Evolutionary conservation across 78 protist genomes (phyloP).

Genomic region (Guillardia theta): DNA sequence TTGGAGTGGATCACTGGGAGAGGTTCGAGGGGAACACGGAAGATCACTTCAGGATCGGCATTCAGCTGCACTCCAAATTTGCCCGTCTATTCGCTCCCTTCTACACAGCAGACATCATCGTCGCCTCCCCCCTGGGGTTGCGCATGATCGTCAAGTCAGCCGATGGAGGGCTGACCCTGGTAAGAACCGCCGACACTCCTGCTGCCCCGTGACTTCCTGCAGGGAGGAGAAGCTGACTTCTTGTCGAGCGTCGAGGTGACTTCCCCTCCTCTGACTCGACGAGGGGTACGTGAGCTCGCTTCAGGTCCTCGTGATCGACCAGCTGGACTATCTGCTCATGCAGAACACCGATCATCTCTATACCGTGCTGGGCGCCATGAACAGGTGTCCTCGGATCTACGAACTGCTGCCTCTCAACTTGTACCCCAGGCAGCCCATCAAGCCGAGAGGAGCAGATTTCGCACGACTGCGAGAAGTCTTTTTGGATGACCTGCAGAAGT

Average conservation of each 20-base stretch:
- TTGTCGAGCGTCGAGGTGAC: not conserved
- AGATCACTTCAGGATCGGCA: not conserved
- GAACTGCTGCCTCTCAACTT: too few relatives aligned
- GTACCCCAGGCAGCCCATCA: too few relatives aligned
- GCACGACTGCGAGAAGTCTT: not conserved
- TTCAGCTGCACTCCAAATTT: not conserved
- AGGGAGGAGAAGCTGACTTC: not conserved
- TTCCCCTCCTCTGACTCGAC: too few relatives aligned
- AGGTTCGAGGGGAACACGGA: not conserved
- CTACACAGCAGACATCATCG: not conserved
- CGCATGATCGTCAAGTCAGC: not conserved
- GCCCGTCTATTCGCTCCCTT: not conserved
- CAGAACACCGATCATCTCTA: not conserved
- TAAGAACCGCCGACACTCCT: too few relatives aligned
- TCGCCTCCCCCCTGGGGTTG: not conserved
- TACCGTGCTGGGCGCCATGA: not conserved
- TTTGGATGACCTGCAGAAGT: not conserved
- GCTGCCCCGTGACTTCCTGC: too few relatives aligned
- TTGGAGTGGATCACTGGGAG: not conserved
- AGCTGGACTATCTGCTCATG: not conserved
- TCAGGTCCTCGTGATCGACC: not conserved
- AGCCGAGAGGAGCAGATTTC: not conserved
- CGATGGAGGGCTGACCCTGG: too few relatives aligned
- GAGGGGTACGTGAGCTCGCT: too few relatives aligned
- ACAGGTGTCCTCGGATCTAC: not conserved